These are phyloP conservation scores for Chrysanthemum makinoi DNA, from an alignment of 129 eudicot species.

Conservation along the genomic window DNA sequence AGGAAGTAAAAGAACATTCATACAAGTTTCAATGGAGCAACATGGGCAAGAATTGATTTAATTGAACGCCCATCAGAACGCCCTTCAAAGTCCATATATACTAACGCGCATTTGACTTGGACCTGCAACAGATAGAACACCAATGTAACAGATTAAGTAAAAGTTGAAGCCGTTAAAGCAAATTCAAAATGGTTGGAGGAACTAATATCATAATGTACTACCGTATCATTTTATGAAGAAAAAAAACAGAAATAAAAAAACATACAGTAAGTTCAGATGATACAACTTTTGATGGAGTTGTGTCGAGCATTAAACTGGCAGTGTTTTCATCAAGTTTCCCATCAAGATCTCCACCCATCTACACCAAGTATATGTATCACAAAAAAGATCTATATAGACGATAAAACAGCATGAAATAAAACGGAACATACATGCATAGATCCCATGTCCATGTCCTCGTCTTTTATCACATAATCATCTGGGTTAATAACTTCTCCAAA, in stretches of 20 bases:
- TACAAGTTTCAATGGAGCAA: slow-evolving; percentile 20
- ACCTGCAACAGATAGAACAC: slow-evolving; percentile 50
- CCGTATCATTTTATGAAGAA: background rate
- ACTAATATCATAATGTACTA: background rate
- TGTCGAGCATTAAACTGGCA: slow-evolving; percentile 79
- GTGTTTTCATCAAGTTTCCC: slow-evolving; percentile 94
- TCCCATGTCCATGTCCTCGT: slow-evolving; percentile 74
- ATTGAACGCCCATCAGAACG: slow-evolving; percentile 98
- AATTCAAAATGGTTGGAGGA: background rate
- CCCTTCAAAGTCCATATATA: slow-evolving; percentile 96
- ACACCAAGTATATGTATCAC: slow-evolving; percentile 14
- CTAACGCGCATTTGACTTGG: slow-evolving; percentile 77
- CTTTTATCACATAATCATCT: slow-evolving; percentile 85
- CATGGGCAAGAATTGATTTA: slow-evolving; percentile 47
- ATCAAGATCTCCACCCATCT: slow-evolving; percentile 77
- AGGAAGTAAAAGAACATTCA: slow-evolving; percentile 8
- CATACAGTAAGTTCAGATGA: slow-evolving; percentile 92
- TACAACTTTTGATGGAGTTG: slow-evolving; percentile 90
- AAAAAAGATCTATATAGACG: background rate
- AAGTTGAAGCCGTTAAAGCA: slow-evolving; percentile 5
- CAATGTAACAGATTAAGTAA: background rate
- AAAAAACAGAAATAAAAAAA: background rate
- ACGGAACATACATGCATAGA: slow-evolving; percentile 53
- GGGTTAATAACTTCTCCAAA: slow-evolving; percentile 94
- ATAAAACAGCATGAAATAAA: background rate